Evolutionary conservation across 164 flowering plant genomes (phyloP).

Genomic region (Aristolochia californica): DNA sequence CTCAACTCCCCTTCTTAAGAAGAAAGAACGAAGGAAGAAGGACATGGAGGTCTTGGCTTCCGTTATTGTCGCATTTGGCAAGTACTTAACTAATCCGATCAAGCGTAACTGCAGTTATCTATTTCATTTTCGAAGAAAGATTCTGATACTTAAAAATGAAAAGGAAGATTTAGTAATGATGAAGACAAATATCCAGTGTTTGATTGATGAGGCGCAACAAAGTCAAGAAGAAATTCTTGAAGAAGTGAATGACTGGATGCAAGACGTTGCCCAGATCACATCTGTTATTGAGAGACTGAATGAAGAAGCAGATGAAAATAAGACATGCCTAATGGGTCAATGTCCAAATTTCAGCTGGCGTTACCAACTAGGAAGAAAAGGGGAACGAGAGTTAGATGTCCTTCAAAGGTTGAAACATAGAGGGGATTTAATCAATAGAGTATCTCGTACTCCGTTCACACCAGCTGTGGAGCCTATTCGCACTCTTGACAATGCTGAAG

Average conservation of each 20-base stretch:
- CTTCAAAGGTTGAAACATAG: background rate
- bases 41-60: no score
- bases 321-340: slow-evolving; percentile 7
- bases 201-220: background rate
- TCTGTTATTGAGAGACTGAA: background rate
- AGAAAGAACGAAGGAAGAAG: no score
- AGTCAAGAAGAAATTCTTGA: background rate
- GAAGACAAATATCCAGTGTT: slow-evolving; percentile 1
- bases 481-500: background rate
- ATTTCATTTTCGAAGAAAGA: slow-evolving; percentile 1
- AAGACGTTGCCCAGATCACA: background rate
- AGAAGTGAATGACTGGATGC: slow-evolving; percentile 12
- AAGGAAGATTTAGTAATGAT: background rate
- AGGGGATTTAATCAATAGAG: background rate
- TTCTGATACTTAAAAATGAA: background rate
- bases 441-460: background rate
- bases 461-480: background rate
- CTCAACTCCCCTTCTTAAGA: no score
- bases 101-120: slow-evolving; percentile 1
- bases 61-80: no score
- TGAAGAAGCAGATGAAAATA: background rate
- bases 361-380: slow-evolving; percentile 5
- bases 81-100: background rate
- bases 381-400: background rate
- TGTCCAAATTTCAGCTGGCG: slow-evolving; percentile 4